Percentiles rank a stretch among this genome's conserved stretches.
These are phyloP conservation scores for Botrytis cinerea DNA, from an alignment of 2,329 filamentous ascomycete genomes.

Conservation along the genomic window DNA sequence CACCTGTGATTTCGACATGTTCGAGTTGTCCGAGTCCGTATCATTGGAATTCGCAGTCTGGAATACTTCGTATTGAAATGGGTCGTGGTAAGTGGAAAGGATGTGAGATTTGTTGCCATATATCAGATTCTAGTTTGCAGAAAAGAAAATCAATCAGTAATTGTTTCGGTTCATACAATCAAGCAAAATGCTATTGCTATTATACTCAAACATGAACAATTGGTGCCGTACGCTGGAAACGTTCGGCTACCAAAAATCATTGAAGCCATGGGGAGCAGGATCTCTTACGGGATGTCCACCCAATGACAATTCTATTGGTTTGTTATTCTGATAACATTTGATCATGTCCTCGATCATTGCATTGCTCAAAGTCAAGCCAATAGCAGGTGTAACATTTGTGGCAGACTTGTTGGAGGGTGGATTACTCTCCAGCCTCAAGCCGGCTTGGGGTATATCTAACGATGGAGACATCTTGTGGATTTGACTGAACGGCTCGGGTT, in stretches of 20 bases:
- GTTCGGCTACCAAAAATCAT: slow-evolving; percentile 13
- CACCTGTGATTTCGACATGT: background rate
- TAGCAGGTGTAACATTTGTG: slow-evolving; percentile 15
- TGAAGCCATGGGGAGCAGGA: slow-evolving; percentile 23
- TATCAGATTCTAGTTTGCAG: slow-evolving; percentile 21
- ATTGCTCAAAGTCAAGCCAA: slow-evolving; percentile 59
- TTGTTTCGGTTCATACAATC: slow-evolving; percentile 18
- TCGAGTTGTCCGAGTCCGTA: slow-evolving; percentile 23
- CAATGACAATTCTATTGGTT: slow-evolving; percentile 58
- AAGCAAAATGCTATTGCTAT: slow-evolving; percentile 24
- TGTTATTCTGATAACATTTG: slow-evolving; percentile 57
- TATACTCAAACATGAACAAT: background rate
- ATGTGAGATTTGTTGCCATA: slow-evolving; percentile 24
- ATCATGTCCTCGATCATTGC: slow-evolving; percentile 64
- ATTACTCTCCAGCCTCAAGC: slow-evolving; percentile 22
- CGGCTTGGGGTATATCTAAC: slow-evolving; percentile 20
- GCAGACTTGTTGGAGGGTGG: slow-evolving; percentile 21
- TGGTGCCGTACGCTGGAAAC: background rate
- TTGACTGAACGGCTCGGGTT: background rate
- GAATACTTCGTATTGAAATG: slow-evolving; percentile 58
- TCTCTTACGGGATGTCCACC: slow-evolving; percentile 61
- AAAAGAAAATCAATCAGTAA: slow-evolving; percentile 22
- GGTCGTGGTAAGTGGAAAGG: slow-evolving; percentile 45
- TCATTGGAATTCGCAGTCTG: slow-evolving; percentile 49
- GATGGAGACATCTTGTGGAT: slow-evolving; percentile 20